Base-by-base conservation (phyloP, 257 asterid species). In the Nyctanthes arbortristis region DNA sequence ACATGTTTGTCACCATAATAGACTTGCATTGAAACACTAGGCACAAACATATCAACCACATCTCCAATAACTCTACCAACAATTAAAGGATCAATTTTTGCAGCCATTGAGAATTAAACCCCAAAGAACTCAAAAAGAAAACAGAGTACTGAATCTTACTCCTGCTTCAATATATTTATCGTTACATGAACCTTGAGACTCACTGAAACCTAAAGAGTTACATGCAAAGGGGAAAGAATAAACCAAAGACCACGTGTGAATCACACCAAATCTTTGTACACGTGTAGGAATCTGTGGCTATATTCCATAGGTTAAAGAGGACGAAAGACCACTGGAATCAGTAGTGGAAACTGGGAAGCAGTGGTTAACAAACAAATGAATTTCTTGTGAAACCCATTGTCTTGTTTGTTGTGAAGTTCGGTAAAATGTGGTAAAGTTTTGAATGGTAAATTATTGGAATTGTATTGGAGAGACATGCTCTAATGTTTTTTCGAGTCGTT, bases 1-100 rank as follows among this genome's bases (percentile, higher is more conserved):
- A 88, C 84, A 65, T 82, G 88, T 57, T 77, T 86, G 0, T 79
- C 22, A 2, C 78, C 90, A 49, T 68, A 88, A 67, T 75, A 67
- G 0, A 88, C 92, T 13, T 82, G 79, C 90, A 88, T 84, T 25
- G 64, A 40, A 1, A 82, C 95, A 1, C 68, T 68, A 1, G 95
- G 95, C 33, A 84, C 86, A 29, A 88, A 88, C 77, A 81, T 66
- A 60, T 88, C 90, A 2, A 88, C 88, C 63, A 88, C 92, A 61
- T 88, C 96, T 1, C 92, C 92, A 2, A 88, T 88, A 0, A 88
- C 87, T 58, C 92, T 67, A 7, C 89, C 90, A 14, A 88, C 87
- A 0, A 82, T 84, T 64, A 77, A 4, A 1, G 90, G 92, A 72
- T 88, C 90, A 16, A 78, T 75, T 66, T 73, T 88, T 0, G 66